These are phyloP conservation scores for Rhodosporidiobolus sp. DNA, from an alignment of 768 basidiomycete species.

Conservation along the genomic window DNA sequence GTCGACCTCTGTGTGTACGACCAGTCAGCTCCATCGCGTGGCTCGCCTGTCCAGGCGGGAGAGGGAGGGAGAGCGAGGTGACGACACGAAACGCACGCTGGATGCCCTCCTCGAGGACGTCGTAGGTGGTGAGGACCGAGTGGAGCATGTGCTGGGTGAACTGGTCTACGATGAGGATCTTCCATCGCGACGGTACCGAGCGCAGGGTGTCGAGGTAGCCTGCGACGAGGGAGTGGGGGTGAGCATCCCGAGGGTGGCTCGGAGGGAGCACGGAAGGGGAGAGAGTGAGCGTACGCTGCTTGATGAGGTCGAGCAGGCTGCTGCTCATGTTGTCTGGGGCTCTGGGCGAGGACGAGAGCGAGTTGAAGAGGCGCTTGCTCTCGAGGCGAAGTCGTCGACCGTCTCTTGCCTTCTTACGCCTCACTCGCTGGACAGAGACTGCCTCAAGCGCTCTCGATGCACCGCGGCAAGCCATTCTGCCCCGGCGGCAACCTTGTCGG, in stretches of 20 bases:
- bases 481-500: too few species aligned
- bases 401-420: too few species aligned
- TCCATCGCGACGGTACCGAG: constrained; percentile 81
- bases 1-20: constrained; percentile 71
- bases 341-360: too few species aligned
- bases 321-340: background rate
- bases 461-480: too few species aligned
- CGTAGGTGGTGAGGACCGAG: constrained; percentile 84
- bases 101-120: constrained; percentile 92
- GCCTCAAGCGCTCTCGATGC: too few species aligned
- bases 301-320: constrained; percentile 8
- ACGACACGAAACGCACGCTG: constrained; percentile 69
- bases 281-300: background rate
- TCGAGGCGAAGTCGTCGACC: too few species aligned
- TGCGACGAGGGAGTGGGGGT: constrained; percentile 46
- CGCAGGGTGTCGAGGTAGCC: constrained; percentile 84
- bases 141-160: constrained; percentile 78
- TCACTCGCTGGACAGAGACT: too few species aligned
- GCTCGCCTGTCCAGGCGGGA: background rate
- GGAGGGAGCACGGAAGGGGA: background rate
- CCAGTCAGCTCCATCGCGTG: background rate
- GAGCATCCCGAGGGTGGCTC: background rate
- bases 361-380: too few species aligned
- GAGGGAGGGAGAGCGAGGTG: background rate
- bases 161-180: constrained; percentile 94